These are phyloP conservation scores for Ceratocystis variospora DNA, from an alignment of 2,329 filamentous ascomycete species.

Conservation along the genomic window DNA sequence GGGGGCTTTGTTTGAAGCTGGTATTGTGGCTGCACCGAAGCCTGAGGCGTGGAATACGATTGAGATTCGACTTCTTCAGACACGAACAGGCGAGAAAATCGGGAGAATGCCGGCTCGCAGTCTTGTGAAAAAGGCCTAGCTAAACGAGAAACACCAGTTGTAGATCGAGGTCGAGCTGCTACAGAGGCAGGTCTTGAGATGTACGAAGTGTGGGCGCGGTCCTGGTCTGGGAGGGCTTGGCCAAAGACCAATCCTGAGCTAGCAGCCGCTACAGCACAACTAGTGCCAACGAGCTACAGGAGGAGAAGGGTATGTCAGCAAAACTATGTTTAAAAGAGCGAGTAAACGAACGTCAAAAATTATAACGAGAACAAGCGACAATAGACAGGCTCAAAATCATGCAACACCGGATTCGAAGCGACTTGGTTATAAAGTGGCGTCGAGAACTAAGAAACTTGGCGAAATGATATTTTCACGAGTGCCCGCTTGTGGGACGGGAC, in stretches of 20 bases:
- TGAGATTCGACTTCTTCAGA: neutral
- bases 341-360: too few relatives aligned
- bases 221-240: slow-evolving; percentile 30
- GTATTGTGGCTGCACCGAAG: neutral
- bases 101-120: slow-evolving; percentile 11
- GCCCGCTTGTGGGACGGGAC: slow-evolving; percentile 6
- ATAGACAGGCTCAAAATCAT: too few relatives aligned
- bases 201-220: slow-evolving; percentile 22
- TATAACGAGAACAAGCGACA: neutral
- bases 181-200: slow-evolving; percentile 10
- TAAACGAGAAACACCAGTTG: slow-evolving; percentile 7
- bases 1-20: too few relatives aligned
- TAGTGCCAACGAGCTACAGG: slow-evolving; percentile 44
- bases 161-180: slow-evolving; percentile 8
- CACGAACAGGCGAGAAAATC: slow-evolving; percentile 14
- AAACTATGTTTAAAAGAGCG: neutral
- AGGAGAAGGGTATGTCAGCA: neutral
- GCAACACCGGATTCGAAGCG: neutral
- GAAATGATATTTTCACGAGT: slow-evolving; percentile 3
- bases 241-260: slow-evolving; percentile 46
- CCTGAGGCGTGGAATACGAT: neutral
- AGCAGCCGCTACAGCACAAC: slow-evolving; percentile 47
- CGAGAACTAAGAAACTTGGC: slow-evolving; percentile 15
- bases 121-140: slow-evolving; percentile 17
- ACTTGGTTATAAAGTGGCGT: slow-evolving; percentile 5